Evolutionary conservation across 2,329 filamentous ascomycete genomes (phyloP).

Genomic region (Mollisiaceae sp.): DNA sequence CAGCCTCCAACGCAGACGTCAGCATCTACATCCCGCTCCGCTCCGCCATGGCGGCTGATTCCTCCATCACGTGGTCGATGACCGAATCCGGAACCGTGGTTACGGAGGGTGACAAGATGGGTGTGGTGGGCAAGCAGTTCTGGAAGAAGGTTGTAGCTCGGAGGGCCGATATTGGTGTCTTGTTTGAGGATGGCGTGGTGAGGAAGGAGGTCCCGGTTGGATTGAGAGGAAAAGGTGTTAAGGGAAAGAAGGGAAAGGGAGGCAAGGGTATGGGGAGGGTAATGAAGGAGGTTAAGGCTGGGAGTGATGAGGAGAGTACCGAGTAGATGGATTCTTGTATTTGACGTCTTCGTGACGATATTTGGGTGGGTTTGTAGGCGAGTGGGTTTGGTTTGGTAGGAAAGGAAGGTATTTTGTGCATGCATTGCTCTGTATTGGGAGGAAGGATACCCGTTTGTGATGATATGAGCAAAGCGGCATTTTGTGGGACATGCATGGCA

Average conservation of each 20-base stretch:
- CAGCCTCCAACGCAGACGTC: slow-evolving; percentile 46
- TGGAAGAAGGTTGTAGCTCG: slow-evolving; percentile 51
- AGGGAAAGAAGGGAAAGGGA: slow-evolving; percentile 47
- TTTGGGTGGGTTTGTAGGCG: background rate
- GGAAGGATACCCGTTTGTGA: slow-evolving; percentile 10
- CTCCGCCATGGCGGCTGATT: slow-evolving; percentile 43
- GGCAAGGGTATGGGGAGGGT: slow-evolving; percentile 44
- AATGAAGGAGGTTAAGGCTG: slow-evolving; percentile 39
- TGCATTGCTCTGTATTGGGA: slow-evolving; percentile 8
- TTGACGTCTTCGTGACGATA: slow-evolving; percentile 10
- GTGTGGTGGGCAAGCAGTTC: slow-evolving; percentile 42
- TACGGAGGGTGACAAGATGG: slow-evolving; percentile 40
- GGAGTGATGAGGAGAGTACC: slow-evolving; percentile 39
- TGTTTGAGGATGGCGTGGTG: slow-evolving; percentile 51
- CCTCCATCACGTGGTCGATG: slow-evolving; percentile 46
- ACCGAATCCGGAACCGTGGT: slow-evolving; percentile 46
- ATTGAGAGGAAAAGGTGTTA: slow-evolving; percentile 49
- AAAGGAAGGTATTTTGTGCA: background rate
- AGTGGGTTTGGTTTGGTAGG: background rate
- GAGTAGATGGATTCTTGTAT: slow-evolving; percentile 31
- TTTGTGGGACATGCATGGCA: slow-evolving; percentile 15
- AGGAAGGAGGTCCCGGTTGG: slow-evolving; percentile 50
- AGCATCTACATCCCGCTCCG: slow-evolving; percentile 50
- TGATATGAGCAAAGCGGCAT: slow-evolving; percentile 15
- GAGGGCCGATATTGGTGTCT: slow-evolving; percentile 48